Evolutionary conservation across 495 filamentous ascomycete species (phyloP), one percentile per base, ranked within the genome.

Genomic region (Daldinia bambusicola): DNA sequence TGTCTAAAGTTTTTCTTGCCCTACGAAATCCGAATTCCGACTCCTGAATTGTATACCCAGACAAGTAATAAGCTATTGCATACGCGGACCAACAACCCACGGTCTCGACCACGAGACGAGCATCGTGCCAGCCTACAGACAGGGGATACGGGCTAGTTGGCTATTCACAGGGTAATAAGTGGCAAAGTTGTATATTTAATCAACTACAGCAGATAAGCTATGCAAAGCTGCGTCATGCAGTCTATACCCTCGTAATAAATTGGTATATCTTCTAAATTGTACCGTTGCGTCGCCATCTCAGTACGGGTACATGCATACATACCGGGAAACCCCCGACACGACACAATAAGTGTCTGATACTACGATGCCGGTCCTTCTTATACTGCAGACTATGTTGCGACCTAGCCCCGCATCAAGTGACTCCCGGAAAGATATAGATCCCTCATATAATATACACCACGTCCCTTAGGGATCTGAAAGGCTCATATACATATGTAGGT

Each of bases 41-140:
- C 20, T 13, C 43, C 43, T 16, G 43, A 22, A 20, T 48, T 48
- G 43, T 20, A 48, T 48, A 22, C 43, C 43, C 20, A 48, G 43
- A 20, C 43, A 48, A 43, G 40, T 43, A 18, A 43, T 8, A 43
- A 6, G 40, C 16, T 6, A 43, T 16, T 18, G n/a, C 16, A 43
- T 43, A 16, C 40, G 40, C 40, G 40, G 40, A 43, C 5, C 40
- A 43, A 43, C 40, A 0, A 7, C 40, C n/a, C 1, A 43, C 0
- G 40, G 40, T 43, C 40, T 43, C 40, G 40, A 43, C 40, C 40
- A 43, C 40, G 16, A 43, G 40, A 43, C 40, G 6, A 2, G n/a
- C n/a, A 48, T 48, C 43, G 8, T 48, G 20, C 43, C 43, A 48
- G 43, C 20, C 43, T 48, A 48, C 43, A 20, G 43, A 16, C 16